Base-by-base conservation (phyloP, 805 yeast genomes). In the Sugiyamaella boreocaroliniensis region DNA sequence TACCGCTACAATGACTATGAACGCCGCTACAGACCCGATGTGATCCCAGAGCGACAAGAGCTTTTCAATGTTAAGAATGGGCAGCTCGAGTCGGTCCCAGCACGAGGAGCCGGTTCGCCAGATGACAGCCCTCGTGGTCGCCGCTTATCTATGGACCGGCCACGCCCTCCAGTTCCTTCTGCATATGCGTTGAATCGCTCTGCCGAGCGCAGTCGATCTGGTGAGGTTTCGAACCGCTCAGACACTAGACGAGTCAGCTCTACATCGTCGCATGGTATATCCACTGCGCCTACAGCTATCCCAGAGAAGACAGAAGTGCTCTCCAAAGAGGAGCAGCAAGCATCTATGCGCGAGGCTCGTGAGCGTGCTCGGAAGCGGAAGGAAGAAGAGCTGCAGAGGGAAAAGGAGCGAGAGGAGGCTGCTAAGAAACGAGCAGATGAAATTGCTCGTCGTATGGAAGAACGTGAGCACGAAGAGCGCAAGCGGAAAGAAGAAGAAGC, bases 291-390 rank as follows among this genome's bases (percentile, higher is more conserved):
- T 22, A 22, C 26, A 22, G 26, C 26, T 4, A 22, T 22, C 26
- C 6, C 26, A 22, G 26, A 22, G 26, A 22, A 22, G 37, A 14
- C 37, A 11, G 26, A 53, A 5, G 58, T 58, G 42, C 55, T 55
- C 22, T 20, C 50, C 16, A 45, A 52, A 15, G 59, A 60, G 32
- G 62, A 62, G 50, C 74, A 71, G 57, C 62, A 66, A 47, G 64
- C 61, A 44, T 53, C 56, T 20, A 71, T 71, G 75, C 54, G 57
- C 20, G 55, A 55, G 20, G 62, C 68, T 5, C 55, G 66, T 9
- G 71, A 66, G 47, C 61, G 59, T 42, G 72, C 71, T 2, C 55
- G 65, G n/a, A 62, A 57, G 50, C 61, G 71, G 12, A 67, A 68
- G 50, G 71, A 67, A 45, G 69, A 67, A 45, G 71, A 67, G 48